phyloP scores from a whole-genome alignment of 495 filamentous ascomycete species.

The Astrothelium macrocarpum region DNA sequence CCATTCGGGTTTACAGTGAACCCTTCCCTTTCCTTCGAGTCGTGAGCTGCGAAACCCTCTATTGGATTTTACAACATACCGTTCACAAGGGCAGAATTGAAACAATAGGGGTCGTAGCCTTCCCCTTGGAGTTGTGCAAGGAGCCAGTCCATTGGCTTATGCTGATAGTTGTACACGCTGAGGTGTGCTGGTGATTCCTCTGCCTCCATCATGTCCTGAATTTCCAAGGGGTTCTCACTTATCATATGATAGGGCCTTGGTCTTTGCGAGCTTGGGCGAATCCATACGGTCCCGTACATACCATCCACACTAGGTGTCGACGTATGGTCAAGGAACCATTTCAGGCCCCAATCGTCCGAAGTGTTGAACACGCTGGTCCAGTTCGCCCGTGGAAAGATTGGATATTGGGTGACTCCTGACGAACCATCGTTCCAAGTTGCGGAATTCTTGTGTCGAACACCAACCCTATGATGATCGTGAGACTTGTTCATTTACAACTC shows the following conservation, averaged over 20 bases:
- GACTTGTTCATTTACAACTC: background rate
- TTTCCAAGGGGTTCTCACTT: background rate
- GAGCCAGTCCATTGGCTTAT: constrained; percentile 5
- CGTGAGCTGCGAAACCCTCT: background rate
- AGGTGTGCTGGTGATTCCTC: constrained; percentile 3
- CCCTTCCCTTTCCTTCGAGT: background rate
- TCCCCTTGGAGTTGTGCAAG: constrained; percentile 1
- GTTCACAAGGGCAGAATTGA: constrained; percentile 1
- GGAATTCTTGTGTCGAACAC: background rate
- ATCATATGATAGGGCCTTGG: background rate
- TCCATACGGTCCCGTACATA: background rate
- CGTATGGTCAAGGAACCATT: constrained; percentile 5
- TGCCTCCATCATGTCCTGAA: background rate
- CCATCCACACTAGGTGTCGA: background rate
- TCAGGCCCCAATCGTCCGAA: background rate
- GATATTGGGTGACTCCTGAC: background rate
- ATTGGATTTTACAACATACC: background rate
- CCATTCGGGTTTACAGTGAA: background rate
- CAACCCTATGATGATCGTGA: background rate
- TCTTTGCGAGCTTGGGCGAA: background rate
- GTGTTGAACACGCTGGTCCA: constrained; percentile 4
- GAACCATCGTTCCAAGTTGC: constrained; percentile 2
- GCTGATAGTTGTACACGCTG: background rate
- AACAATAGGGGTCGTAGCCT: background rate
- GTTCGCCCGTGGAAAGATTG: background rate